Evolutionary conservation across 1,284 basidiomycete species (phyloP).

Genomic region (Volvariella volvacea): DNA sequence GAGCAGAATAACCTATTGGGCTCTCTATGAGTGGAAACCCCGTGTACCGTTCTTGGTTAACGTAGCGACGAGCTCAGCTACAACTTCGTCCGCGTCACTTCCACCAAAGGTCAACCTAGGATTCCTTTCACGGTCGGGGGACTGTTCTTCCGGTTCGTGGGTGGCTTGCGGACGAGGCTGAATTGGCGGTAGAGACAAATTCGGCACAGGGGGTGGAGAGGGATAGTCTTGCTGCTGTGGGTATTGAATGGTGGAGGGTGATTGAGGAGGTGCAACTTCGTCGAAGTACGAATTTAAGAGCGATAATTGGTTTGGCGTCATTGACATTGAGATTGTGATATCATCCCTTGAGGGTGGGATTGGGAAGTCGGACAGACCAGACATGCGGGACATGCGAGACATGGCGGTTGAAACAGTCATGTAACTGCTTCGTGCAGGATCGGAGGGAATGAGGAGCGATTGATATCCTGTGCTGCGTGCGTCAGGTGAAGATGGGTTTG

Average conservation of each 20-base stretch:
- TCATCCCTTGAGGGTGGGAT: constrained; percentile 10
- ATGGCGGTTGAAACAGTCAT: constrained; percentile 52
- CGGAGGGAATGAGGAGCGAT: constrained; percentile 35
- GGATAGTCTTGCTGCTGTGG: constrained; percentile 4
- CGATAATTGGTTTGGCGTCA: constrained; percentile 25
- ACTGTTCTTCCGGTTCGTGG: neutral
- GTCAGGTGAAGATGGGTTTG: constrained; percentile 7
- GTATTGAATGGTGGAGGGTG: constrained; percentile 9
- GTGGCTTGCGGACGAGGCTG: neutral
- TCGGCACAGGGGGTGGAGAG: constrained; percentile 3
- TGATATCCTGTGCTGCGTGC: constrained; percentile 1
- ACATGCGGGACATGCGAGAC: constrained; percentile 56
- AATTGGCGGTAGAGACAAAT: constrained; percentile 6
- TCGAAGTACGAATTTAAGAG: constrained; percentile 41
- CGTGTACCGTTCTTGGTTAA: neutral
- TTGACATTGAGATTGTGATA: neutral
- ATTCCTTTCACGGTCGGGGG: constrained; percentile 2
- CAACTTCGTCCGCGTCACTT: constrained; percentile 22
- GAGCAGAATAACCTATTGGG: neutral
- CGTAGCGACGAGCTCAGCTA: constrained; percentile 9
- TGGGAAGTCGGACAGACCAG: constrained; percentile 70
- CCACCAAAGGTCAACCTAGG: constrained; percentile 21
- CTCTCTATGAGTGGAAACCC: neutral
- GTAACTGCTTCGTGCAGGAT: constrained; percentile 54
- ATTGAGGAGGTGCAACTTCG: constrained; percentile 15